Base-by-base conservation (phyloP, 352 stramenopile genomes). In the Pilasporangium apinafurcum region DNA sequence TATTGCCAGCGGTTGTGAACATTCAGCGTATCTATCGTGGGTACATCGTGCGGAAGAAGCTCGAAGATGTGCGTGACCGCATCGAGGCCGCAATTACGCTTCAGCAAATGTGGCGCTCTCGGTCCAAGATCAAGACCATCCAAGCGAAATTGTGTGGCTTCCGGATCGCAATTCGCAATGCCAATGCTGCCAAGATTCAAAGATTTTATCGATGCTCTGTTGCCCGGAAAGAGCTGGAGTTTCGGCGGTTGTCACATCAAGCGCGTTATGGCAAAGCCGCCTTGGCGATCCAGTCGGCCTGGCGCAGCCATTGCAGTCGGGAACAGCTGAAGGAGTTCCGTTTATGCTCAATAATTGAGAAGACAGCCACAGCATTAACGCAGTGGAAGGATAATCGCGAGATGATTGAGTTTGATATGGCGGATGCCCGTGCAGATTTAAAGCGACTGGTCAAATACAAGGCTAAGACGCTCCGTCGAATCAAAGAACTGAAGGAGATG, bases 11-110 rank as follows among this genome's bases (percentile, higher is more conserved):
- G 0, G 69, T 65, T 0, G 44, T 65, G 3, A 44, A 44, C 9
- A 85, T 92, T 41, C 76, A 92, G 46, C 66, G 76, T 3, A 56
- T 89, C n/a, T 88, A 82, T 45, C 71, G 79, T 5, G 76, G 79
- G 0, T 73, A 86, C 36, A 44, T 80, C 5, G 65, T 71, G 1
- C 69, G 79, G 8, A 75, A 69, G 32, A 37, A 52, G 5, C 51
- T 85, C 4, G 76, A 92, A 44, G 56, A 69, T 8, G 45, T 69
- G 1, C 62, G 70, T 1, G 76, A 92, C 22, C 49, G 61, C 4
- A 54, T 81, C 2, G 76, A 92, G 46, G 76, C 79, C 18, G 79
- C 74, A 12, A 83, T 81, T 30, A 85, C 78, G 6, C 42, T 89
- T 12, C 76, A 92, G 60, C 68, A 83, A 56, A 85, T 85, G 67